Conservation (phyloP, 352 stramenopile genomes). For the Pythium oligandrum region DNA sequence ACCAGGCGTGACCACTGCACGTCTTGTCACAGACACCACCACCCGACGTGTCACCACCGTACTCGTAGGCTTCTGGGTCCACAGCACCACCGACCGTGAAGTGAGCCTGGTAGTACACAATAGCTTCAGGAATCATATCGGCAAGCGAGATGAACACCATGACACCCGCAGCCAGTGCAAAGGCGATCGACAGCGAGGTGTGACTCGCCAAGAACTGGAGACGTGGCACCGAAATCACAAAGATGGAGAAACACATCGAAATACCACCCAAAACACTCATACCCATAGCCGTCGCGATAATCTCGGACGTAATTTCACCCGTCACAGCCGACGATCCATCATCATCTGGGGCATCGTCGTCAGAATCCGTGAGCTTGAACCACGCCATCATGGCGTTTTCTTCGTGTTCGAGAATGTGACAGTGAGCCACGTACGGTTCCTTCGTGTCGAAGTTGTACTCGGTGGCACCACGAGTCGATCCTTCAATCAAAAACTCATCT, state of each 20-base stretch:
- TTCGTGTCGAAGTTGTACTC: constrained; percentile 72
- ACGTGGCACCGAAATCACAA: constrained; percentile 61
- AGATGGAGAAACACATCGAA: constrained; percentile 60
- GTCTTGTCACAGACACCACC: constrained; percentile 53
- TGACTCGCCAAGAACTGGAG: constrained; percentile 63
- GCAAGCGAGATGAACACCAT: constrained; percentile 79
- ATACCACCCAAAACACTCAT: constrained; percentile 69
- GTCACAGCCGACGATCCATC: constrained; percentile 27
- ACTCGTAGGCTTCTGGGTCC: constrained; percentile 66
- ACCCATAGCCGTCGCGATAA: constrained; percentile 60
- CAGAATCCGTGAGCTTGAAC: constrained; percentile 51
- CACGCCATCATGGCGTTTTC: constrained; percentile 73
- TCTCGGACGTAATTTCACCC: constrained; percentile 35
- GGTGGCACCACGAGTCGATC: constrained; percentile 33
- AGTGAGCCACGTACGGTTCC: constrained; percentile 72
- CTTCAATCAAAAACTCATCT: constrained; percentile 56
- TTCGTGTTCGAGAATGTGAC: constrained; percentile 75
- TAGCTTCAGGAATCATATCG: constrained; percentile 52
- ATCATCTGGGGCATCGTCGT: constrained; percentile 38
- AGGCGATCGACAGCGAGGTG: constrained; percentile 54
- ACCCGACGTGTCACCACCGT: constrained; percentile 26
- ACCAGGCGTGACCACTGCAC: constrained; percentile 52
- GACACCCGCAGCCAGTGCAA: constrained; percentile 65
- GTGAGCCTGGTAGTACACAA: constrained; percentile 47
- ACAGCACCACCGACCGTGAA: constrained; percentile 45